Percentiles rank a stretch among this genome's conserved stretches.
Evolutionary conservation across 495 filamentous ascomycete genomes (phyloP).

Genomic region (Aspergillus baeticus): DNA sequence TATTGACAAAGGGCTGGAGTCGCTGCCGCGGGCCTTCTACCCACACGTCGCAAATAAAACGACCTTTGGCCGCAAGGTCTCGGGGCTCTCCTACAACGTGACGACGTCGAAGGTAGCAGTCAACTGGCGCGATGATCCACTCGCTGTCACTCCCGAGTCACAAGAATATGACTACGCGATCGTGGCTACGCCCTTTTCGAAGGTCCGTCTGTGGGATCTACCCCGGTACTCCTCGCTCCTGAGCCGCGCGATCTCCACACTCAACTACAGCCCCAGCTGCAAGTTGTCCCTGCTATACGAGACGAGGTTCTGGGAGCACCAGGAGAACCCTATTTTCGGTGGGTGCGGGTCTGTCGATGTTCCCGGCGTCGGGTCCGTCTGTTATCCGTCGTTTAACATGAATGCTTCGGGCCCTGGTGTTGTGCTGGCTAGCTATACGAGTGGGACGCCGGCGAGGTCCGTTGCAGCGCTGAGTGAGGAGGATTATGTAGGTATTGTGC

Average conservation of each 20-base stretch:
- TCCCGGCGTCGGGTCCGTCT: constrained; percentile 55
- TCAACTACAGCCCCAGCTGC: constrained; percentile 59
- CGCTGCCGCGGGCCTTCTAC: constrained; percentile 59
- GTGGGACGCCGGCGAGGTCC: constrained; percentile 42
- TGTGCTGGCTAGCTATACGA: constrained; percentile 58
- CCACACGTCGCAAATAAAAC: constrained; percentile 56
- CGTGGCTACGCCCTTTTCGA: constrained; percentile 60
- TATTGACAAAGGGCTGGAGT: constrained; percentile 62
- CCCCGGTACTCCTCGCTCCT: constrained; percentile 51
- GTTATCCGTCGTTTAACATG: constrained; percentile 64
- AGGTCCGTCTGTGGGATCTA: constrained; percentile 53
- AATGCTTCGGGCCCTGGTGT: constrained; percentile 62
- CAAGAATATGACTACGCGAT: constrained; percentile 64
- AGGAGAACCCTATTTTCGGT: constrained; percentile 58
- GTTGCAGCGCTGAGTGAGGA: constrained; percentile 43
- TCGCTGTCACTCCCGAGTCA: constrained; percentile 41
- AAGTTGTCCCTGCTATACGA: constrained; percentile 64
- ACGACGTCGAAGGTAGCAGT: constrained; percentile 45
- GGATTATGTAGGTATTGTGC: constrained; percentile 55
- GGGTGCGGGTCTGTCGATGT: constrained; percentile 60
- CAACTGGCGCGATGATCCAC: constrained; percentile 43
- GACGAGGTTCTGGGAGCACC: constrained; percentile 69
- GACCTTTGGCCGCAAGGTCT: constrained; percentile 52
- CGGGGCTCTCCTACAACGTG: constrained; percentile 41
- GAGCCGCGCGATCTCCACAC: constrained; percentile 56